A percentile compares a stretch with the other conserved stretches of the same genome.
These are phyloP conservation scores for Lachancea kluyveri DNA, from an alignment of 805 yeast species.

Conservation along the genomic window DNA sequence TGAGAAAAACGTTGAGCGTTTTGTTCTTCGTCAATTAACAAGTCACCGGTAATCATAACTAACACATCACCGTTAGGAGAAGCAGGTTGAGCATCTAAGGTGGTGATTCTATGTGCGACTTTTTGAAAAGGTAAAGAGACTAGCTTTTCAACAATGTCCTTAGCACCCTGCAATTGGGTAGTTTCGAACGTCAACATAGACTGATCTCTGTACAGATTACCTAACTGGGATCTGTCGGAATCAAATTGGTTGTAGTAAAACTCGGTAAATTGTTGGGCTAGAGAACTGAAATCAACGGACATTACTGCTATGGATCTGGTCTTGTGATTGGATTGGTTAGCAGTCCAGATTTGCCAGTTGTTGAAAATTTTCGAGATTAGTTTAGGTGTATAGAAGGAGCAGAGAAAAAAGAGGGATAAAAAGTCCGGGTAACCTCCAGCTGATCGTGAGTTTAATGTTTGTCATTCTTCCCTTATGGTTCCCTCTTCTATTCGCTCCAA, in stretches of 20 bases:
- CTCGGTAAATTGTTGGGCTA: conserved; percentile 77
- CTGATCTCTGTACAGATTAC: conserved; percentile 90
- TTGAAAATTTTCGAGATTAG: conserved; percentile 5
- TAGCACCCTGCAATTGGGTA: conserved; percentile 90
- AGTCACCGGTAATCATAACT: conserved; percentile 96
- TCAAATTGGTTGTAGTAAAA: conserved; percentile 96
- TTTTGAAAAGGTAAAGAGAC: conserved; percentile 84
- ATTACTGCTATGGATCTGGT: conserved; percentile 6
- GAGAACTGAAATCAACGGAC: conserved; percentile 41
- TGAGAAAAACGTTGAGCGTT: conserved; percentile 96
- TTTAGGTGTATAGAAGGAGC: no score
- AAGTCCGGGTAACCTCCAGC: no score
- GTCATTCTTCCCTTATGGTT: no score
- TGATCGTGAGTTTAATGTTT: no score
- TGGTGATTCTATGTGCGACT: conserved; percentile 88
- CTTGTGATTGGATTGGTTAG: conserved; percentile 1
- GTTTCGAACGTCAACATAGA: conserved; percentile 98
- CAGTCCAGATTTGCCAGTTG: neutral
- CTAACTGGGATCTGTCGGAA: conserved; percentile 84
- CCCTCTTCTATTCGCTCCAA: no score
- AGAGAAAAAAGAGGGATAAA: no score
- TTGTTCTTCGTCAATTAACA: conserved; percentile 85
- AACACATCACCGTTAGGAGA: conserved; percentile 87
- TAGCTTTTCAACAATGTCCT: conserved; percentile 87
- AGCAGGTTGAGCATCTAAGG: conserved; percentile 97